Conservation (phyloP, 2,329 filamentous ascomycete species). For the Penicillium sp. region DNA sequence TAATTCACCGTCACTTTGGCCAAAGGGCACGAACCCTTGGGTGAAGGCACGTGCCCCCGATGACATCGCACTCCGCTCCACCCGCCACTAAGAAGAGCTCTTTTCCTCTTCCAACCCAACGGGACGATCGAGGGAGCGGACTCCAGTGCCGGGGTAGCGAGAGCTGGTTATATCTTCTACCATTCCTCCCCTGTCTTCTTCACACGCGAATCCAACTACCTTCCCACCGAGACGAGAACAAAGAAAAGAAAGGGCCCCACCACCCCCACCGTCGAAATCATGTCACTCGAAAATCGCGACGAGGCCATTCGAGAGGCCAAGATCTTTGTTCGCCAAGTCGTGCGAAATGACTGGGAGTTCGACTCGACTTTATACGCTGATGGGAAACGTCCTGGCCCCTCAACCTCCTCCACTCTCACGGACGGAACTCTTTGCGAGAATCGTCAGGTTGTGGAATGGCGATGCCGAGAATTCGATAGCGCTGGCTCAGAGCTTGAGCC, state of each 20-base stretch:
- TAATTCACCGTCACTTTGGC: not conserved
- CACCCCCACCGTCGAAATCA: slow-evolving; percentile 21
- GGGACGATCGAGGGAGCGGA: slow-evolving; percentile 12
- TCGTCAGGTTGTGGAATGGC: slow-evolving; percentile 44
- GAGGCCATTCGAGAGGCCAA: slow-evolving; percentile 50
- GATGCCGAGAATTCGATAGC: slow-evolving; percentile 45
- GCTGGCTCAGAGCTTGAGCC: slow-evolving; percentile 47
- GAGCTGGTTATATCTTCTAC: not conserved
- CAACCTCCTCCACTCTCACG: slow-evolving; percentile 24
- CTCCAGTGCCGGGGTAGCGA: slow-evolving; percentile 15
- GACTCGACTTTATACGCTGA: slow-evolving; percentile 33
- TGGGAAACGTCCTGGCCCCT: slow-evolving; percentile 28
- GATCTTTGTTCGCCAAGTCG: slow-evolving; percentile 46
- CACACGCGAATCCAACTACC: not conserved
- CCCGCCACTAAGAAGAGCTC: slow-evolving; percentile 25
- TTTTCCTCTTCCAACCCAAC: slow-evolving; percentile 14
- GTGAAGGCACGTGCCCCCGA: slow-evolving; percentile 28
- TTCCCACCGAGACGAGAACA: slow-evolving; percentile 8
- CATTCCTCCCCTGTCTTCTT: not conserved
- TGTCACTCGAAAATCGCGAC: slow-evolving; percentile 43
- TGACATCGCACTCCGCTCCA: slow-evolving; percentile 29
- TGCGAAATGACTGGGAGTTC: slow-evolving; percentile 53
- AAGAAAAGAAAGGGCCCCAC: slow-evolving; percentile 19
- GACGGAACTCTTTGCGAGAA: slow-evolving; percentile 29
- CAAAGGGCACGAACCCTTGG: slow-evolving; percentile 9